Evolutionary conservation across 2,329 filamentous ascomycete species (phyloP).

Genomic region (Arthrobotrys iridis): DNA sequence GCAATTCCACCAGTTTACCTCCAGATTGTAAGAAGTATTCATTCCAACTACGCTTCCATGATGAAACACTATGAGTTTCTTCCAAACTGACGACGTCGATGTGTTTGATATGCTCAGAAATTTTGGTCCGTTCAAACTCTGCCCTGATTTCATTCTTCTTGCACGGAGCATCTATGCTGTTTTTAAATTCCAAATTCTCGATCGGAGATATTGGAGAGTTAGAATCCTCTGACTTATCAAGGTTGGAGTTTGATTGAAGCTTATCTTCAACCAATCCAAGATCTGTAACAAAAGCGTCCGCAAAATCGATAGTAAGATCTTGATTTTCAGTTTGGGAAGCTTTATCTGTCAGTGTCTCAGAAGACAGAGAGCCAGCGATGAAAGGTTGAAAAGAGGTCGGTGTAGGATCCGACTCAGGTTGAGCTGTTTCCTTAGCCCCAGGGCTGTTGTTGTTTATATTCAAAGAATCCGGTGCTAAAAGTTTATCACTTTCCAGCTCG

Average conservation of each 20-base stretch:
- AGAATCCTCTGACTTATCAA: neutral
- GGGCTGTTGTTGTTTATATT: neutral
- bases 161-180: no score
- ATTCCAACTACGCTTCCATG: neutral
- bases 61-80: neutral
- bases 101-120: neutral
- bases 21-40: neutral
- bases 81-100: slow-evolving; percentile 2
- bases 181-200: neutral
- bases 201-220: neutral
- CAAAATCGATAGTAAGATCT: neutral
- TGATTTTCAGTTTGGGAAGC: neutral
- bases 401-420: neutral
- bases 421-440: neutral
- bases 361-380: neutral
- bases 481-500: neutral
- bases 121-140: no score
- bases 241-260: neutral
- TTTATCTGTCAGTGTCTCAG: neutral
- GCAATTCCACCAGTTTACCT: neutral
- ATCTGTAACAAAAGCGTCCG: neutral
- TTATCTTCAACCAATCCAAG: neutral
- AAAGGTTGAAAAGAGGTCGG: neutral
- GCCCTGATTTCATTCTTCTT: neutral
- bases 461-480: neutral